Base-by-base conservation (phyloP, 1,139 yeast species). In the Diutina sp. region DNA sequence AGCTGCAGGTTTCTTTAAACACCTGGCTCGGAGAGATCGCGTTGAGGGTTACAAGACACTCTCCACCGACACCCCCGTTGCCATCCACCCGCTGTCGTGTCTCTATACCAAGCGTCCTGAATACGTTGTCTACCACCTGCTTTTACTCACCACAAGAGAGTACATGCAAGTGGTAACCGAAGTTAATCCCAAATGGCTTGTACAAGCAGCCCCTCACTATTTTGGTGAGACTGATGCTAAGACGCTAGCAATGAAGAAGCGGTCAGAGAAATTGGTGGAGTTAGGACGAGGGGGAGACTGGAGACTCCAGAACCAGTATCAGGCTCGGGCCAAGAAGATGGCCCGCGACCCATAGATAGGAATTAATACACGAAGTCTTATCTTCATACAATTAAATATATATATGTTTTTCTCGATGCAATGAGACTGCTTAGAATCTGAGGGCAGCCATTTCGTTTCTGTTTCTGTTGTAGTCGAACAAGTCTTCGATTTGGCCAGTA, bases 111-210 rank as follows among this genome's bases (percentile, higher is more conserved):
- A 85, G 62, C 79, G 77, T 21, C 84, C 91, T 2, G 90, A 86
- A 60, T 87, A 87, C 65, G 95, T 90, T 56, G 74, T 93, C 2
- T 93, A 90, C 65, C 96, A 91, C 65, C 85, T 95, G 6, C 73
- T 93, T 57, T 73, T 91, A 54, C 74, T 89, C 64, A 93, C 98
- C 0, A 79, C 90, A 5, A 84, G 83, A 65, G 98, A 91, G 72
- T 93, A 90, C 67, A 90, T 93, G 97, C 95, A 90, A 59, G 87
- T 90, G 63, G 87, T 85, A 8, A 85, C 95, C 0, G 76, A 80
- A 4, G 84, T 93, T 56, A 95, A 90, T 58, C 91, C 97, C 0
- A 76, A 76, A 61, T 91, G 98, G 97, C 73, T 93, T 51, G 76
- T 85, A 7, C 90, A 87, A 63, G 79, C 83, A 47, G 98, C 98